phyloP scores from a whole-genome alignment of 495 filamentous ascomycete species.

The Penicillium cinerascens region DNA sequence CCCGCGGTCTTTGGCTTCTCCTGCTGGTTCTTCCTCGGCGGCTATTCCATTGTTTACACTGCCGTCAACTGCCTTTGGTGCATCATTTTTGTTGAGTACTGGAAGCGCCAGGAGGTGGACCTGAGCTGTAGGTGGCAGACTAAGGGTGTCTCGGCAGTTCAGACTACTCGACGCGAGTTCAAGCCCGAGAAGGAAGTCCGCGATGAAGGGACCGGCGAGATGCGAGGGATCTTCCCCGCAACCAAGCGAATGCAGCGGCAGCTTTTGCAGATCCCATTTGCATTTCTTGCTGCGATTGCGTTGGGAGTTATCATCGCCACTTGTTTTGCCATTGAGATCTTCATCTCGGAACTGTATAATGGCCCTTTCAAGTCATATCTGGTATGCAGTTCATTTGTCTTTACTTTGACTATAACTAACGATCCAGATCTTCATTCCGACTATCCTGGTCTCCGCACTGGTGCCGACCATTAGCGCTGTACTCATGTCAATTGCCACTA shows the following conservation, averaged over 20 bases:
- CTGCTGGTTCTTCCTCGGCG: conserved; percentile 77
- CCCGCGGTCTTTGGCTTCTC: conserved; percentile 80
- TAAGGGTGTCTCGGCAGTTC: conserved; percentile 78
- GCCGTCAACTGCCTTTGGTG: conserved; percentile 82
- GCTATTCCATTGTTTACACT: conserved; percentile 81
- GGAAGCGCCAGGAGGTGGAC: conserved; percentile 93
- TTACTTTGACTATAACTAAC: conserved; percentile 27
- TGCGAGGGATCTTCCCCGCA: conserved; percentile 70
- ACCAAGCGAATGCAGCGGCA: conserved; percentile 75
- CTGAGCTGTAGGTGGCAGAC: conserved; percentile 91
- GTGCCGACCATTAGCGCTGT: conserved; percentile 76
- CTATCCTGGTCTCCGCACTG: conserved; percentile 73
- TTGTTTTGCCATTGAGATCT: conserved; percentile 93
- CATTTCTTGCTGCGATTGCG: conserved; percentile 61
- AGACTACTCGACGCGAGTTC: conserved; percentile 73
- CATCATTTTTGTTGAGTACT: conserved; percentile 90
- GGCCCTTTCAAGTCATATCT: conserved; percentile 84
- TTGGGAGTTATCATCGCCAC: conserved; percentile 79
- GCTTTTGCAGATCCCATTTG: conserved; percentile 85
- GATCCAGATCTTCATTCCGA: conserved; percentile 77
- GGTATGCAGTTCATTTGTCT: conserved; percentile 46
- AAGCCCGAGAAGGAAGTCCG: conserved; percentile 66
- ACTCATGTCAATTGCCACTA: conserved; percentile 72
- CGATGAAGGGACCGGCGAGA: conserved; percentile 85
- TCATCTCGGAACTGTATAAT: conserved; percentile 89